Evolutionary conservation across 306 rosid genomes (phyloP).

Genomic region (Ormosia emarginata): DNA sequence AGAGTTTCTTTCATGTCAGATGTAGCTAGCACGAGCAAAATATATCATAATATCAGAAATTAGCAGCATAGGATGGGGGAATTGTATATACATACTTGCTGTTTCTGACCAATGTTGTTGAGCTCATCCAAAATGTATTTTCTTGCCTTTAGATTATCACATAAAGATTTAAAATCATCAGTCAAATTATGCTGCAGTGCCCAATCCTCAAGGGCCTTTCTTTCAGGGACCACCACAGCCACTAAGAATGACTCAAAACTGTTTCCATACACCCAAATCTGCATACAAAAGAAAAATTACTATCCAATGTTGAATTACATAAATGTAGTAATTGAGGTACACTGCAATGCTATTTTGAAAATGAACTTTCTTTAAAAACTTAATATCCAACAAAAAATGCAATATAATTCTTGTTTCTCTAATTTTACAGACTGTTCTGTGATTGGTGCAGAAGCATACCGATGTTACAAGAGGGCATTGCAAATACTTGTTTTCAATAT

Average conservation of each 20-base stretch:
- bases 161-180: constrained; percentile 65
- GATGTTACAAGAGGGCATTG: constrained; percentile 78
- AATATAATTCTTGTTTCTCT: background rate
- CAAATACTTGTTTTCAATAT: constrained; percentile 67
- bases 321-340: background rate
- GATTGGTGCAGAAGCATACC: constrained; percentile 44
- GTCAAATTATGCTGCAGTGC: constrained; percentile 48
- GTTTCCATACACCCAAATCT: constrained; percentile 99
- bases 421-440: background rate
- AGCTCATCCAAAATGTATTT: constrained; percentile 84
- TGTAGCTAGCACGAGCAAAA: background rate
- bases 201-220: constrained; percentile 75
- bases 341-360: background rate
- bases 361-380: background rate
- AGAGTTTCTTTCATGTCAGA: constrained; percentile 30
- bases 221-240: constrained; percentile 86
- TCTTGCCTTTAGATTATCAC: constrained; percentile 64
- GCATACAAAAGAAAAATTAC: background rate
- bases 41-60: background rate
- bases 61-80: background rate
- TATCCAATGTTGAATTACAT: background rate
- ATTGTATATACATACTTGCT: constrained; percentile 49
- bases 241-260: constrained; percentile 95
- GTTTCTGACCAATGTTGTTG: constrained; percentile 61
- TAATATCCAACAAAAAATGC: background rate